A percentile compares a stretch with the other conserved stretches of the same genome.
Conservation (phyloP, 2,329 filamentous ascomycete species). For the Colletotrichum paranaense region DNA sequence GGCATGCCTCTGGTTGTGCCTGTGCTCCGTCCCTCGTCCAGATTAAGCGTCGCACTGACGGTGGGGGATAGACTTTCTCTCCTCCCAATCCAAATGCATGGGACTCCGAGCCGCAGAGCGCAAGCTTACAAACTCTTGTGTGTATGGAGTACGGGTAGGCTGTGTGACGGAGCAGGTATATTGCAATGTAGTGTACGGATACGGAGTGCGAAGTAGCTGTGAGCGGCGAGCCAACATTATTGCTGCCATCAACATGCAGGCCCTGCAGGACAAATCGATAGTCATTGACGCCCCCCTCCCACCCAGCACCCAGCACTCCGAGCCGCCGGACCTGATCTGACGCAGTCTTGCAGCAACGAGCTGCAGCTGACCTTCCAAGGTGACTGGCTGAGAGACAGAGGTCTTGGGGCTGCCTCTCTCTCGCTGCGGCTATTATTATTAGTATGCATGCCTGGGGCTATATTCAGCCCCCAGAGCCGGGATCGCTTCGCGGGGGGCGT, state of each 20-base stretch:
- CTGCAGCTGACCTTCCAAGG: not conserved
- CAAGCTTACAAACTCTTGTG: slow-evolving; percentile 10
- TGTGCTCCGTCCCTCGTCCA: slow-evolving; percentile 23
- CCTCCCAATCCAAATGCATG: not conserved
- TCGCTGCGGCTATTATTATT: not conserved
- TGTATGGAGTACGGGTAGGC: too few relatives aligned
- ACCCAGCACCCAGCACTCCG: not conserved
- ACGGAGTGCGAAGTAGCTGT: too few relatives aligned
- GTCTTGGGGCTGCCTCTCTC: not conserved
- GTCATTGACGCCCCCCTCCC: not conserved
- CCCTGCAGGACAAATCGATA: slow-evolving; percentile 18
- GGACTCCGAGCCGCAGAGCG: slow-evolving; percentile 8
- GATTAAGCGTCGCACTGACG: slow-evolving; percentile 26
- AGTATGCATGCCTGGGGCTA: slow-evolving; percentile 10
- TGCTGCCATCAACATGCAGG: slow-evolving; percentile 14
- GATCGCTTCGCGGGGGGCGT: not conserved
- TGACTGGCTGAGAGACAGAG: slow-evolving; percentile 1
- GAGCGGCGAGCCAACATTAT: not conserved
- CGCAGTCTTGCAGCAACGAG: not conserved
- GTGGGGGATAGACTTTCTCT: not conserved
- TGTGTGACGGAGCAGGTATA: too few relatives aligned
- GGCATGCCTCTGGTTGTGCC: slow-evolving; percentile 23
- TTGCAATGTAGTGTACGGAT: too few relatives aligned
- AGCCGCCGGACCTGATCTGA: slow-evolving; percentile 18
- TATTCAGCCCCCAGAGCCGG: slow-evolving; percentile 5